Evolutionary conservation across 305 asterid genomes (phyloP).

Genomic region (Fraxinus velutina): DNA sequence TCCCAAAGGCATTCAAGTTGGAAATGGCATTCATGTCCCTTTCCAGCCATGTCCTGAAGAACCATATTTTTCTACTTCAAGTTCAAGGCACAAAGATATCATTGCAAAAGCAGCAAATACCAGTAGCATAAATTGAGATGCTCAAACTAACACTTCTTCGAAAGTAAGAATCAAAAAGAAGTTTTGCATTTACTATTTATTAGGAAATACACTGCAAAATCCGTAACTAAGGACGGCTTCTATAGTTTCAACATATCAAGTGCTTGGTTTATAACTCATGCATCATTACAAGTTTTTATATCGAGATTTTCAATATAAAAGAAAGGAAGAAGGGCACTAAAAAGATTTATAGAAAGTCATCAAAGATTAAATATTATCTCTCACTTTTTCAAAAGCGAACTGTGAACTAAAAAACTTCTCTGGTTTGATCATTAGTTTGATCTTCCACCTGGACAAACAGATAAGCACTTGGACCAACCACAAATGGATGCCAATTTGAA

Average conservation of each 20-base stretch:
- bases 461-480: slow-evolving; percentile 3
- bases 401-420: slow-evolving; percentile 4
- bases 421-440: slow-evolving; percentile 16
- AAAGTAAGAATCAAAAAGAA: background rate
- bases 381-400: background rate
- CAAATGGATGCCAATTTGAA: background rate
- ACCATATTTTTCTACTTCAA: background rate
- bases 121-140: background rate
- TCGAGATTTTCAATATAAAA: background rate
- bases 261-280: background rate
- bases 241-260: background rate
- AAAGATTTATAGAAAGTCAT: background rate
- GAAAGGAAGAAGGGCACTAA: background rate
- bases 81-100: background rate
- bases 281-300: background rate
- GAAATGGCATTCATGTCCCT: background rate
- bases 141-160: background rate
- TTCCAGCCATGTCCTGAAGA: background rate
- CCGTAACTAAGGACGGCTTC: background rate
- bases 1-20: background rate
- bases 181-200: background rate
- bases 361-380: slow-evolving; percentile 17
- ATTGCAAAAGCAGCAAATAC: background rate
- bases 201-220: background rate
- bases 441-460: slow-evolving; percentile 16